phyloP scores from a whole-genome alignment of 176 grass and related monocot species.

The Eremochloa ophiuroides region DNA sequence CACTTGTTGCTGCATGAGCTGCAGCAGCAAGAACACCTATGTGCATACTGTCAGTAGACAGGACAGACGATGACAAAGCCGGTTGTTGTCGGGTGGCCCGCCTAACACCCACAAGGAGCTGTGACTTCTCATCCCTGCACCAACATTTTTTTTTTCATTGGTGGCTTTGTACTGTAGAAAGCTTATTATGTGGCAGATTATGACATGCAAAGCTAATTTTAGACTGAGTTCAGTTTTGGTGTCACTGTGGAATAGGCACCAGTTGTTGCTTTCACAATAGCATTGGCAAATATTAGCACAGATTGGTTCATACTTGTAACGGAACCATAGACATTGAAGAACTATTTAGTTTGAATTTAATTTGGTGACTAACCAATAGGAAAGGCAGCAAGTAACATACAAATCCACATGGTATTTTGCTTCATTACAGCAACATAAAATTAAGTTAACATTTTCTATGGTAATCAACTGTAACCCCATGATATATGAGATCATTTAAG shows the following conservation, averaged over 20 bases:
- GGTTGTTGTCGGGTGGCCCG: slow-evolving; percentile 58
- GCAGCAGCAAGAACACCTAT: slow-evolving; percentile 94
- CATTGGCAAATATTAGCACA: neutral
- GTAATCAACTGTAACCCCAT: neutral
- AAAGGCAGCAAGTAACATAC: neutral
- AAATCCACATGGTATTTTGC: neutral
- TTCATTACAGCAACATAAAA: neutral
- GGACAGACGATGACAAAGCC: slow-evolving; percentile 71
- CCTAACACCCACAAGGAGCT: slow-evolving; percentile 86
- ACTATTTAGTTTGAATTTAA: neutral
- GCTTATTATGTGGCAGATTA: neutral
- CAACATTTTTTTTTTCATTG: neutral
- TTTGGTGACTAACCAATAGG: neutral
- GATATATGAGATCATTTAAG: neutral
- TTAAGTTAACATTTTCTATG: neutral
- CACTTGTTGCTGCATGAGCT: slow-evolving; percentile 85
- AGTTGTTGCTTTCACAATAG: neutral
- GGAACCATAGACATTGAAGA: neutral
- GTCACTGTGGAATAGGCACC: neutral
- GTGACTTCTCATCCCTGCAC: slow-evolving; percentile 91
- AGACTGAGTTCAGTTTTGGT: neutral
- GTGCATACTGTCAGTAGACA: slow-evolving; percentile 98
- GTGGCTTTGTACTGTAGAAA: neutral
- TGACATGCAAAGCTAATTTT: neutral
- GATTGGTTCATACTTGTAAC: neutral